phyloP scores from a whole-genome alignment of 345 rosid genomes.

The Brassica rapa region DNA sequence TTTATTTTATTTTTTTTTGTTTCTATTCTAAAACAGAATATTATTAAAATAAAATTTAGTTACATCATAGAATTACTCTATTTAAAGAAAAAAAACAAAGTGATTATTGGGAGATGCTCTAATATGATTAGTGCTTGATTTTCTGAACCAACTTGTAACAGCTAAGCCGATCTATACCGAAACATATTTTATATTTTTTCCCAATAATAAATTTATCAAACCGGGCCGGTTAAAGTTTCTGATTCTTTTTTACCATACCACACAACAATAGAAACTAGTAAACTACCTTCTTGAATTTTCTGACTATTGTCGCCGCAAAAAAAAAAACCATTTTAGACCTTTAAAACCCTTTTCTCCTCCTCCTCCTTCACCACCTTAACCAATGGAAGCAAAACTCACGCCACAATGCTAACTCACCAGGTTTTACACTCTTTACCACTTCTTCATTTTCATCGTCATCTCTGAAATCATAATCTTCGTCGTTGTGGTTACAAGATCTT shows the following conservation, averaged over 20 bases:
- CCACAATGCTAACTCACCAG: constrained; percentile 89
- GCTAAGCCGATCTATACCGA: background rate
- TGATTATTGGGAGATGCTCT: too few relatives aligned
- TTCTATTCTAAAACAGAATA: too few relatives aligned
- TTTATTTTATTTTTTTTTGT: too few relatives aligned
- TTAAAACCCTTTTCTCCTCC: constrained; percentile 8
- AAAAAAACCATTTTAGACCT: background rate
- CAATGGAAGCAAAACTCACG: constrained; percentile 79
- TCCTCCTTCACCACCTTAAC: background rate
- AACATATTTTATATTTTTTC: background rate
- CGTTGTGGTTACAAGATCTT: constrained; percentile 53
- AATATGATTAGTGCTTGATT: too few relatives aligned
- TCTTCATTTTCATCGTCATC: too few relatives aligned
- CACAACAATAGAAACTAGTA: background rate
- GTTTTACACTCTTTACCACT: constrained; percentile 33
- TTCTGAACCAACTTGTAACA: background rate
- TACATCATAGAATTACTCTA: too few relatives aligned
- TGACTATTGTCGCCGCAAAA: constrained; percentile 19
- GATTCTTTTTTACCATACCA: background rate
- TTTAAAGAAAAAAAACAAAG: too few relatives aligned
- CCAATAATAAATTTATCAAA: background rate
- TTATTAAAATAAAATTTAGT: too few relatives aligned
- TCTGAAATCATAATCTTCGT: background rate
- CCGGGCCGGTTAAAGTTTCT: constrained; percentile 14
- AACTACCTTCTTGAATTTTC: background rate